Conservation (phyloP, 495 filamentous ascomycete genomes). For the Thermothielavioides terrestris region DNA sequence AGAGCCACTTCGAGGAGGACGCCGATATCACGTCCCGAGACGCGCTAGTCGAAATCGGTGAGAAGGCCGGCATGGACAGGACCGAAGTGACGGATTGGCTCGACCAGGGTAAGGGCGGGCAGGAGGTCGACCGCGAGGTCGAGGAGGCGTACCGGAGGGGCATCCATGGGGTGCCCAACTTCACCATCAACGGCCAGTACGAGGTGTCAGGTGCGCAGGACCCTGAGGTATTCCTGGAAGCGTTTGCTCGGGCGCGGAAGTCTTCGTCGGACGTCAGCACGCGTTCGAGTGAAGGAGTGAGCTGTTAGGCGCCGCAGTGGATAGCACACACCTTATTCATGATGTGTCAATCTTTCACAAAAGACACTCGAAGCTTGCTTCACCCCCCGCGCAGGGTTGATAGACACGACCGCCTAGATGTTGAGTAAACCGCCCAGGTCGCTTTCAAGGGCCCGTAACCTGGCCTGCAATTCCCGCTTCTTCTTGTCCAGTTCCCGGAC, state of each 20-base stretch:
- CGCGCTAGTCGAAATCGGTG: conserved; percentile 51
- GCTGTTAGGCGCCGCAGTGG: background rate
- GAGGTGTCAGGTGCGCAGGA: conserved; percentile 60
- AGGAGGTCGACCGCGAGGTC: conserved; percentile 64
- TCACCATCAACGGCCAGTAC: conserved; percentile 55
- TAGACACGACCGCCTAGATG: conserved; percentile 25
- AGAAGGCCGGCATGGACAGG: conserved; percentile 54
- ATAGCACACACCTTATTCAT: background rate
- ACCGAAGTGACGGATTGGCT: conserved; percentile 55
- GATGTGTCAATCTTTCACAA: too few relatives aligned
- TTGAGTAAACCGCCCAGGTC: conserved; percentile 60
- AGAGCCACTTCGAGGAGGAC: conserved; percentile 67
- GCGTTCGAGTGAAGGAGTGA: background rate
- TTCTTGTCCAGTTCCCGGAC: conserved; percentile 67
- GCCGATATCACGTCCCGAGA: conserved; percentile 62
- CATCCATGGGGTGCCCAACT: conserved; percentile 67
- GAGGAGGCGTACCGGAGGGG: conserved; percentile 45
- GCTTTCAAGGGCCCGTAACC: conserved; percentile 69
- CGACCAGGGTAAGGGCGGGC: conserved; percentile 52
- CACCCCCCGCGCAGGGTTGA: too few relatives aligned
- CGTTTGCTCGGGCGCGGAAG: conserved; percentile 46
- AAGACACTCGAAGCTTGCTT: too few relatives aligned
- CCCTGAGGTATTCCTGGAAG: conserved; percentile 43
- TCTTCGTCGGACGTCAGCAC: conserved; percentile 13
- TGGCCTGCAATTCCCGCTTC: conserved; percentile 67